Percentiles rank a stretch among this genome's conserved stretches.
phyloP scores from a whole-genome alignment of 371 early-diverging fungal genomes.

The Mucor plumbeus region DNA sequence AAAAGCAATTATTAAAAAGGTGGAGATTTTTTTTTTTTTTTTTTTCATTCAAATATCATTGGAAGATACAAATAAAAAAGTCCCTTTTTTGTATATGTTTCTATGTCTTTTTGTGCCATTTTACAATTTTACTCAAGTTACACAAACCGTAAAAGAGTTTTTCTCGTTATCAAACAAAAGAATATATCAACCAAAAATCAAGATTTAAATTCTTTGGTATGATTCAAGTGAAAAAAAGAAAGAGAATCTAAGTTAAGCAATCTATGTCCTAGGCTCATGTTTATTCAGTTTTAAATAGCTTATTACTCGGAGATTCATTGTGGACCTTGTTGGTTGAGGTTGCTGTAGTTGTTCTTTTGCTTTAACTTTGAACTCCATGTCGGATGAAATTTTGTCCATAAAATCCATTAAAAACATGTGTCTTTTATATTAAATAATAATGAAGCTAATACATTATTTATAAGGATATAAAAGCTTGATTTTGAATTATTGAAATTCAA shows the following conservation, averaged over 20 bases:
- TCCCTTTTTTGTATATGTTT: conserved; percentile 7
- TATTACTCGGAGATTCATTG: background rate
- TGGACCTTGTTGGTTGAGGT: background rate
- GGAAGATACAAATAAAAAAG: conserved; percentile 13
- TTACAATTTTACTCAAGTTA: background rate
- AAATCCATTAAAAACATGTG: background rate
- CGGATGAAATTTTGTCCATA: conserved; percentile 1
- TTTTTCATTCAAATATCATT: conserved; percentile 12
- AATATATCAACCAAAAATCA: background rate
- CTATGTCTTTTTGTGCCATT: background rate
- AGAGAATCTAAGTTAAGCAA: background rate
- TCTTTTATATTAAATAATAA: background rate
- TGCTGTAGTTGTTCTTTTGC: background rate
- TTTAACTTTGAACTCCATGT: background rate
- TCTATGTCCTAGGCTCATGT: background rate
- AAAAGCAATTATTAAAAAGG: conserved; percentile 1
- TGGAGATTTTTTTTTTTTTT: conserved; percentile 16
- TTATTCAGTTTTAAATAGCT: no score
- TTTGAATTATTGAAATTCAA: background rate
- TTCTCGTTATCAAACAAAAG: background rate
- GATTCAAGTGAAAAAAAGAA: background rate
- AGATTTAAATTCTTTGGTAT: background rate
- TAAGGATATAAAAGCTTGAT: no score
- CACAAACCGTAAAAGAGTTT: background rate
- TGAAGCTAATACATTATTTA: background rate